Evolutionary conservation across 164 flowering plant genomes (phyloP).

Genomic region (Dillenia suffruticosa): DNA sequence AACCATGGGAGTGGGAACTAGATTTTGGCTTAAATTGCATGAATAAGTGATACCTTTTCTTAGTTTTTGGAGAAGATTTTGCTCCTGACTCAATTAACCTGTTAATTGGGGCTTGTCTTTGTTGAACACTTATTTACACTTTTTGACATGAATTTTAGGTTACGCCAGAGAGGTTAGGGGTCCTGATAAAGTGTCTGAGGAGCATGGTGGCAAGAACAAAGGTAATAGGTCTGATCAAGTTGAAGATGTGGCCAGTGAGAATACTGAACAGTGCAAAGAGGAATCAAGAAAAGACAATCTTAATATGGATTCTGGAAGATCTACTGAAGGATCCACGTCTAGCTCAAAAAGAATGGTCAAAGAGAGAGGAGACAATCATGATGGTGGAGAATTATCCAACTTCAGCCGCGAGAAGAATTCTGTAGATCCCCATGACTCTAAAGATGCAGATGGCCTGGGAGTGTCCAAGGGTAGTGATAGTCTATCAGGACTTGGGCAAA

Average conservation of each 20-base stretch:
- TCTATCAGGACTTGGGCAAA: conserved; percentile 4
- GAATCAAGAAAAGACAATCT: conserved; percentile 6
- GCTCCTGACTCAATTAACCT: background rate
- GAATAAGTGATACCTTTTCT: background rate
- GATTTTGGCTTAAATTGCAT: background rate
- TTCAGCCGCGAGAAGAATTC: conserved; percentile 8
- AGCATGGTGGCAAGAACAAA: conserved; percentile 1
- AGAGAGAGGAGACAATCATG: conserved; percentile 3
- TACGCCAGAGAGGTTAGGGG: conserved; percentile 12
- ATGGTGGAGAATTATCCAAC: conserved; percentile 6
- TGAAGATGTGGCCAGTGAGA: conserved; percentile 14
- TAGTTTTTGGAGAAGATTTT: background rate
- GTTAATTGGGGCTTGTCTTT: background rate
- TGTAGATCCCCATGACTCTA: conserved; percentile 7
- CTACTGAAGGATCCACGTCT: conserved; percentile 18
- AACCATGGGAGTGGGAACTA: too few species aligned
- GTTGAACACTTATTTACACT: background rate
- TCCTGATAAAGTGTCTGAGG: conserved; percentile 13
- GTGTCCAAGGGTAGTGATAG: conserved; percentile 11
- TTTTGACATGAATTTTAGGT: conserved; percentile 18
- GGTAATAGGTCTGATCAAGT: conserved; percentile 11
- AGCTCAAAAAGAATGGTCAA: conserved; percentile 4
- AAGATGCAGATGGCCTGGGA: conserved; percentile 8
- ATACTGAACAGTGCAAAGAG: conserved; percentile 11
- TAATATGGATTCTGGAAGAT: conserved; percentile 9